Percentiles rank a stretch among this genome's conserved stretches.
Conservation (phyloP, 306 rosid genomes). For the Chamaecrista fasciculata region DNA sequence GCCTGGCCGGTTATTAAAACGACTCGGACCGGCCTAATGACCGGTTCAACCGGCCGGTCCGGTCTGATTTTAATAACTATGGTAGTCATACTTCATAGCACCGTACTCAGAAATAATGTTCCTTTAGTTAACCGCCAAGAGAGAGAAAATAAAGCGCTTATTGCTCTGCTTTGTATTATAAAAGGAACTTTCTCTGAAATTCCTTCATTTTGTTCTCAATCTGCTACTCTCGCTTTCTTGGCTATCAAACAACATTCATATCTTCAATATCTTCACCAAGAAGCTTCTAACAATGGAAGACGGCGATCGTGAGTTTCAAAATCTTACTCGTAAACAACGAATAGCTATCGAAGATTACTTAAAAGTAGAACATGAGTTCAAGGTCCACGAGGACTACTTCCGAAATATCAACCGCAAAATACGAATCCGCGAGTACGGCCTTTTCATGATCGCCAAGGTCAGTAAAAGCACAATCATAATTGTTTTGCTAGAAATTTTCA, state of each 20-base stretch:
- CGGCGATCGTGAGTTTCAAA: background rate
- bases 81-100: too few species aligned
- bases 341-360: background rate
- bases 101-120: too few species aligned
- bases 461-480: background rate
- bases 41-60: too few species aligned
- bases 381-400: background rate
- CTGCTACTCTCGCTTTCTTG: slow-evolving; percentile 19
- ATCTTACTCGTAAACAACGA: background rate
- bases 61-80: too few species aligned
- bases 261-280: background rate
- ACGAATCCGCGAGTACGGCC: background rate
- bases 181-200: too few species aligned
- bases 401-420: accelerated
- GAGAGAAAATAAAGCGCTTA: too few species aligned
- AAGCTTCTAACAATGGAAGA: slow-evolving; percentile 1
- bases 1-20: too few species aligned
- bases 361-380: background rate
- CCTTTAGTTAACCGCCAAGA: too few species aligned
- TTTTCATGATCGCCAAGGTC: slow-evolving; percentile 8
- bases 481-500: background rate
- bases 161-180: too few species aligned
- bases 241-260: background rate
- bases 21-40: too few species aligned
- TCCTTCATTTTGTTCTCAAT: too few species aligned